Conservation (phyloP, 805 yeast genomes). For the Candida parachauliodes region DNA sequence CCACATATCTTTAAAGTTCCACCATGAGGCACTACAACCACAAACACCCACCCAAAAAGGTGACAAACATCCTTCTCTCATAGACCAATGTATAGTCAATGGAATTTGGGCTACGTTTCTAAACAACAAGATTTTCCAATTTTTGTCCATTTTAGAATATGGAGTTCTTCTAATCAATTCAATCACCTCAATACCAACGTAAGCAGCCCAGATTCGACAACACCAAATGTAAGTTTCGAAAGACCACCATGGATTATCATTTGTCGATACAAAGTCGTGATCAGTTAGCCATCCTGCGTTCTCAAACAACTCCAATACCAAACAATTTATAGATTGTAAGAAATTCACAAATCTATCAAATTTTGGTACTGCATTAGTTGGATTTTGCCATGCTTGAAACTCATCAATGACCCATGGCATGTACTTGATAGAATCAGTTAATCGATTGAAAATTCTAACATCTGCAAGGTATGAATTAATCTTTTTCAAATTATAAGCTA, state of each 20-base stretch:
- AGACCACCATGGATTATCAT: slow-evolving; percentile 39
- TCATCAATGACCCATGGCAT: slow-evolving; percentile 45
- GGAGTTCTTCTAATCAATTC: slow-evolving; percentile 42
- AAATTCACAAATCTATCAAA: slow-evolving; percentile 33
- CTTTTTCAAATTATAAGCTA: slow-evolving; percentile 33
- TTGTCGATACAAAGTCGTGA: slow-evolving; percentile 42
- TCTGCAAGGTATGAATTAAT: slow-evolving; percentile 38
- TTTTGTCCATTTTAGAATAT: slow-evolving; percentile 27
- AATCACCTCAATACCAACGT: slow-evolving; percentile 34
- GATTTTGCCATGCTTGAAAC: slow-evolving; percentile 24
- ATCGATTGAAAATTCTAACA: slow-evolving; percentile 39
- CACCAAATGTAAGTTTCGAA: slow-evolving; percentile 43
- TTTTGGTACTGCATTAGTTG: slow-evolving; percentile 21
- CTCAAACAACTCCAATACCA: slow-evolving; percentile 37
- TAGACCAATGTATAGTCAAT: slow-evolving; percentile 42
- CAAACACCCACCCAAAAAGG: slow-evolving; percentile 49
- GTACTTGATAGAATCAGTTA: slow-evolving; percentile 39
- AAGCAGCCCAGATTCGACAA: slow-evolving; percentile 43
- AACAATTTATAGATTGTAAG: slow-evolving; percentile 38
- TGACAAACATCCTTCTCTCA: slow-evolving; percentile 40
- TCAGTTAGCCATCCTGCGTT: slow-evolving; percentile 46
- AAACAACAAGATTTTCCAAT: slow-evolving; percentile 35
- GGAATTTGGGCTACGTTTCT: slow-evolving; percentile 39
- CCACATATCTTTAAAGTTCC: slow-evolving; percentile 36
- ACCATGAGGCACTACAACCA: slow-evolving; percentile 44